Percentiles rank a stretch among this genome's conserved stretches.
These are phyloP conservation scores for Heritiera littoralis DNA, from an alignment of 345 rosid species.

Conservation along the genomic window DNA sequence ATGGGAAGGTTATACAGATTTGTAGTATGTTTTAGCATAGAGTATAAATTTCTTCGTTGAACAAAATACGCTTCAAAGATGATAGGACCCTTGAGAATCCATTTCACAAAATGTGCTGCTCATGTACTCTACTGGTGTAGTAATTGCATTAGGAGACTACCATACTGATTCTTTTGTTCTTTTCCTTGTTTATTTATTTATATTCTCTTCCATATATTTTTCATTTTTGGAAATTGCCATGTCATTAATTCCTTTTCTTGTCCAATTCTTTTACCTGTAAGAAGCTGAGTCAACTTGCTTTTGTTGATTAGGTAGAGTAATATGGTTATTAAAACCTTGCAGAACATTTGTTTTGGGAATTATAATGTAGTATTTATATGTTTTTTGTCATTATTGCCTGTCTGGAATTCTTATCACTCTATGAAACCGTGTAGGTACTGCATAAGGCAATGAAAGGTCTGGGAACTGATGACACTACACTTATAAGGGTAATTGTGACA, in stretches of 20 bases:
- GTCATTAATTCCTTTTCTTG: background rate
- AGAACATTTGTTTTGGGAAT: background rate
- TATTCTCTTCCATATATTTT: background rate
- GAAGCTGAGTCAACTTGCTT: background rate
- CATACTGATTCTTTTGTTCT: background rate
- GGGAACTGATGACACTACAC: conserved; percentile 58
- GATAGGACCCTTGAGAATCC: background rate
- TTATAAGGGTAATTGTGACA: conserved; percentile 60
- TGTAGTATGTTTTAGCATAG: background rate
- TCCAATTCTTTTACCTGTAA: background rate
- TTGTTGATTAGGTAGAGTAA: background rate
- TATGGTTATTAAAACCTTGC: background rate
- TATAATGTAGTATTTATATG: background rate
- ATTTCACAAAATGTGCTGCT: background rate
- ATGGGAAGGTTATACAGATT: background rate
- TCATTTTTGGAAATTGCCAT: background rate
- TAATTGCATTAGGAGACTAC: background rate
- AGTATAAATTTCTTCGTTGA: background rate
- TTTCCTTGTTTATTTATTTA: background rate
- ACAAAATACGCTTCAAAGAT: background rate
- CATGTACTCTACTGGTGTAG: background rate
- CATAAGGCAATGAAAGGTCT: conserved; percentile 65
- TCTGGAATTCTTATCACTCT: background rate
- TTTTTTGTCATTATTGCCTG: background rate
- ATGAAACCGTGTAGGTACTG: conserved; percentile 39